A percentile compares a stretch with the other conserved stretches of the same genome.
Evolutionary conservation across 2,329 filamentous ascomycete genomes (phyloP).

Genomic region (Verticillium nonalfalfae): DNA sequence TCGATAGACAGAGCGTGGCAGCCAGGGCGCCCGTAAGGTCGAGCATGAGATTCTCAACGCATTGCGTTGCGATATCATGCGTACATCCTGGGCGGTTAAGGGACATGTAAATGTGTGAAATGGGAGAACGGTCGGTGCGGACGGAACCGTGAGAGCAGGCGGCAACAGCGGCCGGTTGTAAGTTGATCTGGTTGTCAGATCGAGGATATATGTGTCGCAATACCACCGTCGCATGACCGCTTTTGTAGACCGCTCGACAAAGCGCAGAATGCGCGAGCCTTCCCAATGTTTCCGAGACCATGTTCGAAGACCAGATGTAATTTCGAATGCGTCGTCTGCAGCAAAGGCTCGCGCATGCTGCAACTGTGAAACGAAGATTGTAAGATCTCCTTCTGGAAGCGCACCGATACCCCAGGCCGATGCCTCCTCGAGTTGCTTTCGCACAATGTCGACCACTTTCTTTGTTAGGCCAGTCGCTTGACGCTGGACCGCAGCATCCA

Average conservation of each 20-base stretch:
- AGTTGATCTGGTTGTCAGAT: constrained; percentile 45
- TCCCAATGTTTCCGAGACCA: constrained; percentile 82
- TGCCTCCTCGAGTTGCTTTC: constrained; percentile 79
- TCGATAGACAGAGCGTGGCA: constrained; percentile 73
- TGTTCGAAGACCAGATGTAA: constrained; percentile 33
- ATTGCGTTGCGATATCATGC: constrained; percentile 91
- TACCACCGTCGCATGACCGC: constrained; percentile 82
- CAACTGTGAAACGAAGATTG: constrained; percentile 42
- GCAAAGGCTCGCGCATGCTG: constrained; percentile 27
- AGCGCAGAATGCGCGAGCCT: constrained; percentile 74
- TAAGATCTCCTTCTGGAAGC: constrained; percentile 50
- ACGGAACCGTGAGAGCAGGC: constrained; percentile 65
- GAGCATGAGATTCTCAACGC: constrained; percentile 88
- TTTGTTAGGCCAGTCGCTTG: constrained; percentile 76
- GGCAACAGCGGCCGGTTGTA: constrained; percentile 75
- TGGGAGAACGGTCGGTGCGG: constrained; percentile 87
- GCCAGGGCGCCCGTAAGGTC: constrained; percentile 80
- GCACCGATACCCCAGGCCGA: constrained; percentile 77
- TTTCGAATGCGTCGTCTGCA: constrained; percentile 24
- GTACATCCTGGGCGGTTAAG: constrained; percentile 82
- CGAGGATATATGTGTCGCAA: constrained; percentile 66
- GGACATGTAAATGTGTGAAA: constrained; percentile 98
- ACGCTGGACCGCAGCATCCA: constrained; percentile 59
- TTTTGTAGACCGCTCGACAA: constrained; percentile 79
- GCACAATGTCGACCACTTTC: constrained; percentile 84